Conservation (phyloP, 225 moss, liverwort and hornwort genomes). For the Physcomitrellopsis africana region DNA sequence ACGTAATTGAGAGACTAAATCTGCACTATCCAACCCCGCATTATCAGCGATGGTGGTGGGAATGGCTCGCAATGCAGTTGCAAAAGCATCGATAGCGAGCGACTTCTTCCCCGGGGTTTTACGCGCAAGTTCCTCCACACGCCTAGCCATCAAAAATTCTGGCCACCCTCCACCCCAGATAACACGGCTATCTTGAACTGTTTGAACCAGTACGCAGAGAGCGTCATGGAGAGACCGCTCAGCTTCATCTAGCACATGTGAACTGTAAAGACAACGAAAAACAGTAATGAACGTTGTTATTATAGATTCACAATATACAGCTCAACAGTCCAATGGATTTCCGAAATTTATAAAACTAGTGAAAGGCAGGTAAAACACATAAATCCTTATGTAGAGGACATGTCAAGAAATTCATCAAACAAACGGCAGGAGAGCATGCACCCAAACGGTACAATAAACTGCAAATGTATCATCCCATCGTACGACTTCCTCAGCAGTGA, state of each 20-base stretch:
- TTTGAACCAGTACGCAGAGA: conserved; percentile 86
- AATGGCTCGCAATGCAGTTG: conserved; percentile 82
- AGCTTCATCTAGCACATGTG: conserved; percentile 90
- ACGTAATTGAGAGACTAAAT: conserved; percentile 83
- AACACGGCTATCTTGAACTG: conserved; percentile 90
- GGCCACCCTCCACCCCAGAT: conserved; percentile 99
- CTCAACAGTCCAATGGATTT: no score
- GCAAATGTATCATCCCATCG: no score
- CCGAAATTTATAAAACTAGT: no score
- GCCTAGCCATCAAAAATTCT: conserved; percentile 90
- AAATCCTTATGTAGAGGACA: no score
- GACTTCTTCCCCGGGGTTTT: conserved; percentile 95
- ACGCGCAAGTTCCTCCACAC: conserved; percentile 87
- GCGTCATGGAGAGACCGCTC: conserved; percentile 97
- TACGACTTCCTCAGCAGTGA: no score
- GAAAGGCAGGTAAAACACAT: no score
- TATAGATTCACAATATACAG: no score
- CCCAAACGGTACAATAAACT: no score
- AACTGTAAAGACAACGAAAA: conserved; percentile 46
- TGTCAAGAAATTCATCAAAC: no score
- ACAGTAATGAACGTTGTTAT: no score
- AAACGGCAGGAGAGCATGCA: no score
- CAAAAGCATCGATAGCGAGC: conserved; percentile 89
- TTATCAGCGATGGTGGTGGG: conserved; percentile 94
- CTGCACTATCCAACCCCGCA: conserved; percentile 93